A percentile compares a stretch with the other conserved stretches of the same genome.
phyloP scores from a whole-genome alignment of 2,329 filamentous ascomycete genomes.

The Clonostachys solani region DNA sequence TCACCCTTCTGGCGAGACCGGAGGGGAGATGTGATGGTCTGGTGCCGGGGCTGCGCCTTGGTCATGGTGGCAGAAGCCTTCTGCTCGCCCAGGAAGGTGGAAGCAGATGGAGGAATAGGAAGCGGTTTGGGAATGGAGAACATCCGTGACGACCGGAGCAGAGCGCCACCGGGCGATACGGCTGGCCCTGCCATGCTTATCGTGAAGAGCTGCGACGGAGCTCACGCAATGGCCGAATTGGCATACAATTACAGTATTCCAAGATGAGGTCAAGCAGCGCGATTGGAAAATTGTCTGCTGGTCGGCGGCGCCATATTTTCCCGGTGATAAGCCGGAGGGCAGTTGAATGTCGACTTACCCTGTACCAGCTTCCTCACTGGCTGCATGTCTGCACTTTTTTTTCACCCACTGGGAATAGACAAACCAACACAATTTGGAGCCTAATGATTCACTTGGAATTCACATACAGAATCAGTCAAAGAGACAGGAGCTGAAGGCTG shows the following conservation, averaged over 20 bases:
- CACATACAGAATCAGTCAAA: too few relatives aligned
- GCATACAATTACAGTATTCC: constrained; percentile 4
- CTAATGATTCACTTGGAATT: too few relatives aligned
- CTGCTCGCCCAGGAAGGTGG: constrained; percentile 7
- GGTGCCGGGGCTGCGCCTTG: constrained; percentile 72
- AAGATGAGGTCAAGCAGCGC: constrained; percentile 4
- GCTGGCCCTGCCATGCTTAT: constrained; percentile 23
- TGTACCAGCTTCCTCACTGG: background rate
- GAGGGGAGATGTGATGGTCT: constrained; percentile 74
- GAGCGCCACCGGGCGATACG: constrained; percentile 58
- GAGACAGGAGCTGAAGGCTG: too few relatives aligned
- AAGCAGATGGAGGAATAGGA: constrained; percentile 52
- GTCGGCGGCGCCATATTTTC: background rate
- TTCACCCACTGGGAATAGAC: too few relatives aligned
- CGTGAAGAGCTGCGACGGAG: constrained; percentile 3
- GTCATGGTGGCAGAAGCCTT: constrained; percentile 42
- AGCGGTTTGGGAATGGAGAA: constrained; percentile 82
- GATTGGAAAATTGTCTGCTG: background rate
- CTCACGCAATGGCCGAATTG: constrained; percentile 1
- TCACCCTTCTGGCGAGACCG: constrained; percentile 74
- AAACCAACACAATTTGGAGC: too few relatives aligned
- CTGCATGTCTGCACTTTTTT: too few relatives aligned
- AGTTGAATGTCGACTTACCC: background rate
- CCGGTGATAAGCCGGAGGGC: background rate
- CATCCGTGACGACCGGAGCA: constrained; percentile 83